Evolutionary conservation across 1,284 basidiomycete genomes (phyloP).

Genomic region (Vanrija sp.): DNA sequence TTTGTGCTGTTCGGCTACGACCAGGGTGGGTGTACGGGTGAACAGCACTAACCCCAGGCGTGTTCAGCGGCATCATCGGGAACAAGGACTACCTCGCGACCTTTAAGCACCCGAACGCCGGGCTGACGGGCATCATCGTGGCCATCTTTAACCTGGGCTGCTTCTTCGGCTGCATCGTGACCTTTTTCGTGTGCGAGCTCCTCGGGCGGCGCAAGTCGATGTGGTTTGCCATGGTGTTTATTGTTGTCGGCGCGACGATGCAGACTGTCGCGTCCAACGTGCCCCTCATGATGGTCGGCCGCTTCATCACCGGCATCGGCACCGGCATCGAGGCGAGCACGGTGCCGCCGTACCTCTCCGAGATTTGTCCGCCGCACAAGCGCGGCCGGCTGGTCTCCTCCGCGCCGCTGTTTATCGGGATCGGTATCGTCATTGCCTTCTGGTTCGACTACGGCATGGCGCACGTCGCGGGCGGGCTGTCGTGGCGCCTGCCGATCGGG

Average conservation of each 20-base stretch:
- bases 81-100: slow-evolving; percentile 10
- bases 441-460: slow-evolving; percentile 12
- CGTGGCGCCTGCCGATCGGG: slow-evolving; percentile 7
- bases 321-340: slow-evolving; percentile 6
- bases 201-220: slow-evolving; percentile 7
- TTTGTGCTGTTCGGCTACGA: slow-evolving; percentile 5
- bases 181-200: slow-evolving; percentile 7
- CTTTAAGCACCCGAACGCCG: slow-evolving; percentile 6
- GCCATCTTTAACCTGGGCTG: slow-evolving; percentile 14
- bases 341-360: slow-evolving; percentile 5
- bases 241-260: slow-evolving; percentile 4
- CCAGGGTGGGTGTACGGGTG: too few relatives aligned
- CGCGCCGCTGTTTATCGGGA: slow-evolving; percentile 7
- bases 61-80: slow-evolving; percentile 9
- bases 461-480: background rate
- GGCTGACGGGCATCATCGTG: slow-evolving; percentile 12
- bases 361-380: slow-evolving; percentile 4
- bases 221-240: slow-evolving; percentile 13
- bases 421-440: slow-evolving; percentile 10
- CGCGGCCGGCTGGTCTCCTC: slow-evolving; percentile 4
- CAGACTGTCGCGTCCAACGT: slow-evolving; percentile 3
- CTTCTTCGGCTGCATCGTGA: slow-evolving; percentile 10
- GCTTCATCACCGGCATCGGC: slow-evolving; percentile 5
- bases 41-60: background rate
- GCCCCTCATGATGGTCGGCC: slow-evolving; percentile 5